Evolutionary conservation across 352 stramenopile genomes (phyloP), one percentile per base, ranked within the genome.

Genomic region (Pseudoperonospora humuli): DNA sequence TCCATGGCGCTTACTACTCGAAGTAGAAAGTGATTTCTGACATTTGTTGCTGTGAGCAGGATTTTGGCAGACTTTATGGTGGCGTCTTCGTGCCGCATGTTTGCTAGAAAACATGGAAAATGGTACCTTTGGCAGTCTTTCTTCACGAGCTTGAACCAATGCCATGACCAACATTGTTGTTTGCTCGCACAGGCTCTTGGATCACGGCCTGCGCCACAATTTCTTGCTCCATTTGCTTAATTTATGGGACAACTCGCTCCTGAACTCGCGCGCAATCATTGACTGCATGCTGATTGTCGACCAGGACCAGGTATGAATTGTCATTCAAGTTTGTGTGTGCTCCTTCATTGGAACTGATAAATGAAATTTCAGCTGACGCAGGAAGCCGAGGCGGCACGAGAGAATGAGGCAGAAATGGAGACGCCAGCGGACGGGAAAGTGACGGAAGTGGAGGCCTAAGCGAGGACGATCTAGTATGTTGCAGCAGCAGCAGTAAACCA

Each of bases 141-240:
- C 15, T 15, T n/a, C 4, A 3, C 26, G 7, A 27, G n/a, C 4
- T 27, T 2, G 17, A 33, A 33, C 9, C 34, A 18, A 14, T 39
- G 8, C 10, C 28, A 20, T 52, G 31, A 55, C 11, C 2, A 18
- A n/a, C n/a, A 7, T 35, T 21, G 5, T 31, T 31, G 3, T 3
- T 39, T 44, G 3, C 24, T 18, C 49, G 7, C 19, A 26, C 34
- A 87, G 74, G 80, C 54, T 93, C 21, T 39, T 86, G 27, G 68
- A 87, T 21, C 58, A 83, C 39, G 76, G 76, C 3, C 62, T 94
- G 20, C 77, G 82, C 47, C 70, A 86, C 73, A 90, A 90, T 46
- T 92, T 94, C 39, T 61, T 94, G 50, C 61, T 94, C 39, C 82
- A 94, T 64, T 65, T 92, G 57, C 81, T 92, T 62, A 91, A 94